phyloP scores from a whole-genome alignment of 192 early-diverging fungal genomes.

The Podila verticillata region DNA sequence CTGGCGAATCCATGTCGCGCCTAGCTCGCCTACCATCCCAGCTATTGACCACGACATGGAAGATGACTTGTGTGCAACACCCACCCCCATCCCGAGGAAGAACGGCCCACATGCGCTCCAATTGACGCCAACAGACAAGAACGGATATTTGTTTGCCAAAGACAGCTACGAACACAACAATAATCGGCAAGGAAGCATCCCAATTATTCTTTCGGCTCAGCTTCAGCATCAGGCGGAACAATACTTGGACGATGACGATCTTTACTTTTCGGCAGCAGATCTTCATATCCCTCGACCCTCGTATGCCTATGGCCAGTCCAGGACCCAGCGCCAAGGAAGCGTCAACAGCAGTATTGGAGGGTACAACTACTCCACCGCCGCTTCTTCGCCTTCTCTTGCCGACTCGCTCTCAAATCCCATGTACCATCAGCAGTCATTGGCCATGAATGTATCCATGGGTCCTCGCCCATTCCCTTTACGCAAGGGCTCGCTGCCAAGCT shows the following conservation, averaged over 20 bases:
- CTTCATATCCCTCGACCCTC: slow-evolving; percentile 32
- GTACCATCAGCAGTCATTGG: slow-evolving; percentile 34
- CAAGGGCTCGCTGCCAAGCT: slow-evolving; percentile 26
- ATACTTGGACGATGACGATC: neutral
- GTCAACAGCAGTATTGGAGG: slow-evolving; percentile 42
- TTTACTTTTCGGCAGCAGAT: slow-evolving; percentile 7
- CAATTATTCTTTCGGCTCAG: slow-evolving; percentile 32
- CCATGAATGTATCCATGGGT: neutral
- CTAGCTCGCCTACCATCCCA: slow-evolving; percentile 26
- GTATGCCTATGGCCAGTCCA: slow-evolving; percentile 26
- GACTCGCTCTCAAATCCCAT: slow-evolving; percentile 50
- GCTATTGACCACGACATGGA: slow-evolving; percentile 7
- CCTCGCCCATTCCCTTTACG: slow-evolving; percentile 12
- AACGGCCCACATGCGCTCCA: neutral
- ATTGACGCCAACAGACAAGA: neutral
- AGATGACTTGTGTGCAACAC: neutral
- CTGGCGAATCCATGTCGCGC: slow-evolving; percentile 38
- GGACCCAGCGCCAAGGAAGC: slow-evolving; percentile 44
- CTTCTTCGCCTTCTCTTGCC: slow-evolving; percentile 41
- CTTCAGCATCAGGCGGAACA: slow-evolving; percentile 5
- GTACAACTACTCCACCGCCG: slow-evolving; percentile 31
- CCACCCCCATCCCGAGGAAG: neutral
- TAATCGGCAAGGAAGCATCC: slow-evolving; percentile 25
- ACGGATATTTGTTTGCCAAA: slow-evolving; percentile 1
- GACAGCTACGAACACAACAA: neutral